These are phyloP conservation scores for Pinus taeda DNA, from an alignment of 75 land plant genomes.

Conservation along the genomic window DNA sequence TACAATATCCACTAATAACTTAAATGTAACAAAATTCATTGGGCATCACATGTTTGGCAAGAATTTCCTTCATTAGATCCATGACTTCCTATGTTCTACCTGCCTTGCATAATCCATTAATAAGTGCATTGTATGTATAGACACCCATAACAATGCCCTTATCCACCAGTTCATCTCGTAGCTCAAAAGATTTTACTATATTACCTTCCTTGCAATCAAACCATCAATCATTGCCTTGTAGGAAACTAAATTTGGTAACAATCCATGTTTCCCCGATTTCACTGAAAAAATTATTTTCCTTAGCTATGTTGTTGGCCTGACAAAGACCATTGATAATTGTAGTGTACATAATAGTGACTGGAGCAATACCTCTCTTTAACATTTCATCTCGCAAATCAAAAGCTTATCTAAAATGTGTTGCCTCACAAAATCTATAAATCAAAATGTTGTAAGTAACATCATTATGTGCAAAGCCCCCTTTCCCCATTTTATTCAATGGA, in stretches of 20 bases:
- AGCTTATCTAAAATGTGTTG: conserved; percentile 45
- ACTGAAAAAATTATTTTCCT: conserved; percentile 46
- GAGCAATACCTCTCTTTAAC: conserved; percentile 37
- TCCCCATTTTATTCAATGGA: conserved; percentile 57
- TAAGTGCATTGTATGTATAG: conserved; percentile 57
- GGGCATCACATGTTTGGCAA: conserved; percentile 41
- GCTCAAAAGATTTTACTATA: conserved; percentile 36
- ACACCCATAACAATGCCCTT: conserved; percentile 56
- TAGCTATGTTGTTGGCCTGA: conserved; percentile 40
- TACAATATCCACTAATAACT: conserved; percentile 58
- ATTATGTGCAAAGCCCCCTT: conserved; percentile 55
- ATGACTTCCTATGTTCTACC: conserved; percentile 58
- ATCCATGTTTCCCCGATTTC: conserved; percentile 40
- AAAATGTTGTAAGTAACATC: conserved; percentile 74
- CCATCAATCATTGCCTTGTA: conserved; percentile 79
- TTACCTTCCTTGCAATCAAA: conserved; percentile 41
- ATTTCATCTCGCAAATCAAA: conserved; percentile 41
- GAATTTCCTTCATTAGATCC: conserved; percentile 55
- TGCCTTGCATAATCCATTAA: conserved; percentile 60
- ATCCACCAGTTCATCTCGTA: conserved; percentile 46
- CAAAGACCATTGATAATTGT: conserved; percentile 66
- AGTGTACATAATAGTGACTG: conserved; percentile 49
- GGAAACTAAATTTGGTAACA: conserved; percentile 55
- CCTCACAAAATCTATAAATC: conserved; percentile 73
- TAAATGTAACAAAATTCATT: conserved; percentile 38